Base-by-base conservation (phyloP, 2,329 filamentous ascomycete genomes). In the Aulographum hederae region DNA sequence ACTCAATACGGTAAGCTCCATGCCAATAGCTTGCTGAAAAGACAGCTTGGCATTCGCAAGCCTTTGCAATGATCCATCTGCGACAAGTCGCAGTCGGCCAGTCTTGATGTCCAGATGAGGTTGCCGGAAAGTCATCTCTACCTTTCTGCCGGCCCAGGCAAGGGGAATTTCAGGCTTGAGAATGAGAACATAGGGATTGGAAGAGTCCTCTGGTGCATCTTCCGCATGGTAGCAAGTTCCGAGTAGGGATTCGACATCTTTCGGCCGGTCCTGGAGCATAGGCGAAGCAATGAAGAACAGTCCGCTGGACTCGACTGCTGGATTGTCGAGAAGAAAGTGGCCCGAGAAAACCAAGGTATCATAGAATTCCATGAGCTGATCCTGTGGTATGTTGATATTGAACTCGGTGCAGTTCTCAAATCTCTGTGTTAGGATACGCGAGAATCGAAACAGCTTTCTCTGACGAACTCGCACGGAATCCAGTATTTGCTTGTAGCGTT, bases 321-420 rank as follows among this genome's bases (percentile, higher is more conserved):
- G 67, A 2, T 73, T 78, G 37, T 81, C 75, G 12, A 98, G 73
- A 18, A 92, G 67, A 45, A 95, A 91, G 50, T 98, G 89, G 3
- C 80, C 81, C 1, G 80, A 78, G 26, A 78, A 64, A 10, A 81
- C 70, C 6, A 98, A 65, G 16, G 80, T 71, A 41, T 91, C 79
- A 40, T 85, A 78, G 18, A 98, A 67, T 23, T 78, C 72, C 36
- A 75, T 73, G 37, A 91, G 63, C 37, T 69, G 67, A 19, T 79
- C 72, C 6, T 68, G 64, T 4, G 68, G 60, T 33, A 84, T 67
- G 21, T 78, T 74, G 46, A 95, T 78, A 51, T 80, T 93, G 53
- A 89, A 93, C 52, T 98, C 89, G 6, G 84, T 92, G 4, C 81
- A 80, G 47, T 98, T 95, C 52, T 98, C 89, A 46, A 98, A 98